phyloP scores from a whole-genome alignment of 805 yeast genomes.

The Komagataella phaffii region DNA sequence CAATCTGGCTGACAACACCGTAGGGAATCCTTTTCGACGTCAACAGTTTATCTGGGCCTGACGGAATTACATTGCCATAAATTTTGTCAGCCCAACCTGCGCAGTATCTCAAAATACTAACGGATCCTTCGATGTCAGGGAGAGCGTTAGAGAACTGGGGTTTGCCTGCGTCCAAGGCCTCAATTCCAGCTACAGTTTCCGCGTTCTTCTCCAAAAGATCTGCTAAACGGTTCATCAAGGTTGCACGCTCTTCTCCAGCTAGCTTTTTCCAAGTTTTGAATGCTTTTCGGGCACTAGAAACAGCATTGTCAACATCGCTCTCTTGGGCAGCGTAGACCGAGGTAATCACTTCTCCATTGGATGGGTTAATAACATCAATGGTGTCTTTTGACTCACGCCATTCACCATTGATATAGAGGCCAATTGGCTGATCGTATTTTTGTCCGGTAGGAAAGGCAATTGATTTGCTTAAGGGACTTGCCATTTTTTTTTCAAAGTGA shows the following conservation, averaged over 20 bases:
- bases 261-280: conserved; percentile 32
- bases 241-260: conserved; percentile 26
- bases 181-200: conserved; percentile 31
- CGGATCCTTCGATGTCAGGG: conserved; percentile 33
- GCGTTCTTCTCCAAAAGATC: conserved; percentile 34
- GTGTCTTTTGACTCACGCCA: conserved; percentile 24
- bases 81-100: conserved; percentile 55
- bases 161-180: conserved; percentile 45
- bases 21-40: conserved; percentile 57
- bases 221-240: conserved; percentile 31
- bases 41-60: conserved; percentile 35
- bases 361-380: conserved; percentile 33
- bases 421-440: conserved; percentile 42
- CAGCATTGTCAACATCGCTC: conserved; percentile 37
- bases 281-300: conserved; percentile 31
- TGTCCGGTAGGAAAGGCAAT: conserved; percentile 29
- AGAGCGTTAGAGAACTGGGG: conserved; percentile 32
- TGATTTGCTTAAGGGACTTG: neutral
- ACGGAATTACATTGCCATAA: conserved; percentile 25
- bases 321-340: conserved; percentile 32
- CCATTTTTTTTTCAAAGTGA: neutral
- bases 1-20: conserved; percentile 56
- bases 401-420: conserved; percentile 47
- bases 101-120: conserved; percentile 33
- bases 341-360: conserved; percentile 32